phyloP scores from a whole-genome alignment of 2,329 filamentous ascomycete genomes.

The Aspergillus quadricinctus region DNA sequence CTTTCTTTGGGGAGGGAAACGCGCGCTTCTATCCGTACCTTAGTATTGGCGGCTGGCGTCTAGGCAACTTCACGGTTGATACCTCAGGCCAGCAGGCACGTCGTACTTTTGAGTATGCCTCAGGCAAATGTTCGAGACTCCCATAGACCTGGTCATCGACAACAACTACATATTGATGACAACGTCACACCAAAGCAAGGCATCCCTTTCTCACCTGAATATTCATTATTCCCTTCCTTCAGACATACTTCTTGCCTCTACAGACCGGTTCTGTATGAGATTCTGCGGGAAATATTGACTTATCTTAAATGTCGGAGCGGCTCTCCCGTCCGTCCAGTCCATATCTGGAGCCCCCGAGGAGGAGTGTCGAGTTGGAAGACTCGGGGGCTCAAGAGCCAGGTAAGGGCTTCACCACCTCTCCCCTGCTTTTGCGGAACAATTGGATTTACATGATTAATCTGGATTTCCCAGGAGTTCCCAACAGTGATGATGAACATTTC shows the following conservation, averaged over 20 bases:
- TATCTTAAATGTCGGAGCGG: conserved; percentile 34
- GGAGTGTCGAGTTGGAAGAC: conserved; percentile 54
- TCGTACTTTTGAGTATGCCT: conserved; percentile 13
- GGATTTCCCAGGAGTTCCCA: conserved; percentile 37
- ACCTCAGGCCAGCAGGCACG: conserved; percentile 13
- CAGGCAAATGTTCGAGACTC: conserved; percentile 28
- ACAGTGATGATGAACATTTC: conserved; percentile 59
- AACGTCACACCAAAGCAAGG: conserved; percentile 18
- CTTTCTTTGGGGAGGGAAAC: conserved; percentile 1
- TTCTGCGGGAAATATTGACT: conserved; percentile 3
- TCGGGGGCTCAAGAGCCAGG: conserved; percentile 54
- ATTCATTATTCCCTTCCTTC: conserved; percentile 8
- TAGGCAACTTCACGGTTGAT: background rate
- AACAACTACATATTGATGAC: conserved; percentile 8
- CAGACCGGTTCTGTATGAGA: conserved; percentile 12
- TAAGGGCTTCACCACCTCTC: conserved; percentile 28
- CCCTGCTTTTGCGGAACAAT: background rate
- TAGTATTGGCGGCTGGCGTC: conserved; percentile 11
- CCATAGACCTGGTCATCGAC: conserved; percentile 22
- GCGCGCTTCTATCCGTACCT: conserved; percentile 9
- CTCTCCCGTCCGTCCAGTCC: conserved; percentile 35
- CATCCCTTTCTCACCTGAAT: conserved; percentile 12
- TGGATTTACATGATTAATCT: conserved; percentile 11
- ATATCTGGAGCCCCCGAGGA: conserved; percentile 50
- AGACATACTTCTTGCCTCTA: background rate